Evolutionary conservation across 805 yeast species (phyloP), one percentile per base, ranked within the genome.

Genomic region (Danielozyma ontarioensis): DNA sequence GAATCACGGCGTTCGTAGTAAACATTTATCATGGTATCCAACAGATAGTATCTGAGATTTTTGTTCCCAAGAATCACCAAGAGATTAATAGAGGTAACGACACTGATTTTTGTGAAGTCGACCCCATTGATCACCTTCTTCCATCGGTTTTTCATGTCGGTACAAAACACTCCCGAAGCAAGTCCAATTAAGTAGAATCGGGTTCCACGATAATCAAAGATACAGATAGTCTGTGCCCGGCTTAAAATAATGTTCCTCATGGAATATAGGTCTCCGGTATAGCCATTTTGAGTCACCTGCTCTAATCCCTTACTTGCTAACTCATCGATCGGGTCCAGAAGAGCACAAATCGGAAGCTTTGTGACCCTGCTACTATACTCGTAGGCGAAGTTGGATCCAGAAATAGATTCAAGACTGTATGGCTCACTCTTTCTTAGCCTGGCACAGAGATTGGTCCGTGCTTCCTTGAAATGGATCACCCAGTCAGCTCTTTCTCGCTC

Each of bases 311-410:
- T 55, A 1, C 30, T 34, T 1, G 63, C 39, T 16, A 54, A 35
- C 5, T 42, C 42, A 46, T 72, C 72, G 23, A 78, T 54, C 5
- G 74, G 79, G 17, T 80, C 80, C 13, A 69, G 64, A 14, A 68
- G 61, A 0, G 76, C 70, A 33, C 74, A 66, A 1, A 74, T 53
- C 4, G 80, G 83, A 26, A 82, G 34, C 46, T 72, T 78, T 2
- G 52, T 51, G 1, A 78, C 68, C 14, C 69, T 63, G 26, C 68
- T 72, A 5, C 67, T 59, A 3, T 66, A 71, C n/a, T 76, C 82
- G 52, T 80, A 83, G 2, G 78, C 80, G 56, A 84, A 85, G 34
- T 69, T 65, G 17, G 71, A 64, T 44, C 78, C 82, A 5, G 81
- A 63, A 5, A 85, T 48, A 5, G 74, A 66, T 23, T 62, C 57